Conservation (phyloP, 1,284 basidiomycete species). For the Apiotrichum domesticum region DNA sequence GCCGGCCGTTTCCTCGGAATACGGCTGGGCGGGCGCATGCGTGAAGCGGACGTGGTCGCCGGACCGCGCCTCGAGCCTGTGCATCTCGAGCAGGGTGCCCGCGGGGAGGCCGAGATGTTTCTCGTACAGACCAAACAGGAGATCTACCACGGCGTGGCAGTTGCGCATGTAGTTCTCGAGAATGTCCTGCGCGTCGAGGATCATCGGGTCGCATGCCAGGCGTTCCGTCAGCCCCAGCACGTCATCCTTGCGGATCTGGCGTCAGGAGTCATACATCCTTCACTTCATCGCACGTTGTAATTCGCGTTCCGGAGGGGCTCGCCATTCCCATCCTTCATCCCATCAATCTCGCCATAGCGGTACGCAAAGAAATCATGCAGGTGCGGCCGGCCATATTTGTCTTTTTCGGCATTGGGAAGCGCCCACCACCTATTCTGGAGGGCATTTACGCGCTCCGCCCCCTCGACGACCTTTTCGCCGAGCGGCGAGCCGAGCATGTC, state of each 20-base stretch:
- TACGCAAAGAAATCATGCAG: slow-evolving; percentile 25
- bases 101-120: slow-evolving; percentile 54
- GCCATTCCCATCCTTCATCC: slow-evolving; percentile 7
- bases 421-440: slow-evolving; percentile 25
- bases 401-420: slow-evolving; percentile 23
- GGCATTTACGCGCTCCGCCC: slow-evolving; percentile 20
- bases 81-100: slow-evolving; percentile 52
- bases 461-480: slow-evolving; percentile 20
- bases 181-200: slow-evolving; percentile 13
- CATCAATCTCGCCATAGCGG: slow-evolving; percentile 13
- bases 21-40: slow-evolving; percentile 45
- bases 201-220: slow-evolving; percentile 16
- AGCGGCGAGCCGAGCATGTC: slow-evolving; percentile 21
- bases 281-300: slow-evolving; percentile 21
- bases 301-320: slow-evolving; percentile 16
- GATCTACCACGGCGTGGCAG: slow-evolving; percentile 51
- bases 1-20: slow-evolving; percentile 10
- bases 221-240: slow-evolving; percentile 17
- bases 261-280: not conserved
- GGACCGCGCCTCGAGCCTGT: slow-evolving; percentile 52
- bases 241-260: slow-evolving; percentile 26
- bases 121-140: slow-evolving; percentile 56
- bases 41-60: slow-evolving; percentile 60
- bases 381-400: slow-evolving; percentile 18
- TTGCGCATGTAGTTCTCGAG: slow-evolving; percentile 18